Evolutionary conservation across 257 asterid genomes (phyloP).

Genomic region (Paraleonurus japonicus): DNA sequence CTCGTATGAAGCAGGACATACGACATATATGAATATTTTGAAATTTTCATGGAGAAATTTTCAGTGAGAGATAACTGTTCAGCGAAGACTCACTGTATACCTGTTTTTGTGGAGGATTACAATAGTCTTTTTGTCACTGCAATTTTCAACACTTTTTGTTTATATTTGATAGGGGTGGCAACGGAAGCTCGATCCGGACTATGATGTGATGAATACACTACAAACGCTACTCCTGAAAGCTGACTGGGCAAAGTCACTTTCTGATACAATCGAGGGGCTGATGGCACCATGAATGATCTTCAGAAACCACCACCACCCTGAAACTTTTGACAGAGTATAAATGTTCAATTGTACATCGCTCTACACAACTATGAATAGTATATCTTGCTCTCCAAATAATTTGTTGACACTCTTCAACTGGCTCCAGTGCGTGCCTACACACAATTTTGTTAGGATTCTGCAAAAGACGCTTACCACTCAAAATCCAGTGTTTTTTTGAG

Average conservation of each 20-base stretch:
- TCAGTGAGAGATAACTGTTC: background rate
- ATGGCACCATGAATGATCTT: constrained; percentile 65
- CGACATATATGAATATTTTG: background rate
- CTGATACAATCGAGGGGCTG: constrained; percentile 51
- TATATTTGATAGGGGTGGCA: constrained; percentile 43
- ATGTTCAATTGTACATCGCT: constrained; percentile 27
- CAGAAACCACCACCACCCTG: background rate
- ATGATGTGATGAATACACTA: constrained; percentile 72
- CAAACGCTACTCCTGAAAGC: constrained; percentile 74
- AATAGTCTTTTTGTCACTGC: background rate
- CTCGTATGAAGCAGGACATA: background rate
- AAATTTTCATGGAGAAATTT: background rate
- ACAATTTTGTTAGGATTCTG: constrained; percentile 39
- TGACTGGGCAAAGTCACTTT: constrained; percentile 81
- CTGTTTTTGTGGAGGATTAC: background rate
- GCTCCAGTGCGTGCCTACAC: constrained; percentile 22
- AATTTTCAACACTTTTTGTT: constrained; percentile 3
- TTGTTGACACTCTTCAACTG: constrained; percentile 18
- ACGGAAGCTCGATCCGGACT: constrained; percentile 64
- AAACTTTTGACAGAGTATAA: constrained; percentile 19
- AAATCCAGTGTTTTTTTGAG: background rate
- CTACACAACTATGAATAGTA: background rate
- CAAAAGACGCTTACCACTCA: background rate
- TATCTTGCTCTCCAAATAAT: constrained; percentile 25
- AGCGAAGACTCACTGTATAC: background rate